Base-by-base conservation (phyloP, 2,329 filamentous ascomycete species). In the Colletotrichum sp. region DNA sequence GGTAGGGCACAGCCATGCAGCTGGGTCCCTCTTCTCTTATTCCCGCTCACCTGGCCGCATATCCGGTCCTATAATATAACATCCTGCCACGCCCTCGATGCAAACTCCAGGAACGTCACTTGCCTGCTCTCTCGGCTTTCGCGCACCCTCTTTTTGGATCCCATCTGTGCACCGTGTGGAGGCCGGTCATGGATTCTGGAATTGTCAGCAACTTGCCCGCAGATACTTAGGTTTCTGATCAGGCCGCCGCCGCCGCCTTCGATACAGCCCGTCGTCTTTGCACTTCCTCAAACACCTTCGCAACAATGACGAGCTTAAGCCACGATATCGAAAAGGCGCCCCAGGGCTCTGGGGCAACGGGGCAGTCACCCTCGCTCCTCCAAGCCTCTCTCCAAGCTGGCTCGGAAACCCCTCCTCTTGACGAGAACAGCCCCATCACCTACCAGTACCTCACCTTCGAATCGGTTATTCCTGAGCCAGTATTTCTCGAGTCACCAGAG, bases 381-480 rank as follows among this genome's bases (percentile, higher is more conserved):
- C n/a, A 65, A 15, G 44, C 26, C 34, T 26, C 39, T 32, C 28
- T 49, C 26, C 34, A n/a, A 39, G 16, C 49, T 13, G 10, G 62
- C 32, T 26, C 28, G 15, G 49, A 16, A 7, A 7, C 16, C 15
- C 49, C 64, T 28, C 49, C 64, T 28, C 62, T 77, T 16, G 67
- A 68, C 28, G 30, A 36, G 62, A 59, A 55, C 49, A 81, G 78
- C 10, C 79, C 81, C 26, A 86, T 89, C 72, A 81, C 82, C 12
- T 82, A 84, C 68, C 79, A 84, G 5, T 88, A 88, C 77, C 81
- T 89, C 7, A 84, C 85, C 18, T 87, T 88, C 75, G 79, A 83
- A 24, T 87, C 84, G 24, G 65, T 77, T 4, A 77, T 88, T 5
- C 87, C 88, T 5, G 67, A 75, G 18, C 79, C 71, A 72, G 32